A percentile compares a stretch with the other conserved stretches of the same genome.
phyloP scores from a whole-genome alignment of 352 stramenopile genomes.

The Plasmopara viticola region DNA sequence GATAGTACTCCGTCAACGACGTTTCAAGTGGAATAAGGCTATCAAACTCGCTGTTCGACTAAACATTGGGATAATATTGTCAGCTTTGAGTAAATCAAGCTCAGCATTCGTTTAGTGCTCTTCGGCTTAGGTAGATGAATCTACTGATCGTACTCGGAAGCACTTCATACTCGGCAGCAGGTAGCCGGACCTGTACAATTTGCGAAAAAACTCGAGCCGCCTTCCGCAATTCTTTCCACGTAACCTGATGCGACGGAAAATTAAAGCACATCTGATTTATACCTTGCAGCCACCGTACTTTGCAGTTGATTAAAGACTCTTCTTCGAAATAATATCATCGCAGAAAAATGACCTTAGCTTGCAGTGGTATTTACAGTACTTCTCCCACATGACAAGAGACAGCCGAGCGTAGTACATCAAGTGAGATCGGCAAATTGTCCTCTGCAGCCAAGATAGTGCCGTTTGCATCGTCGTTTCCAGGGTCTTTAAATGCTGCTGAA shows the following conservation, averaged over 20 bases:
- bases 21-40: slow-evolving; percentile 78
- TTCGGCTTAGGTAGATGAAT: slow-evolving; percentile 75
- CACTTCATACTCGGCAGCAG: slow-evolving; percentile 75
- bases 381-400: slow-evolving; percentile 80
- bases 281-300: slow-evolving; percentile 84
- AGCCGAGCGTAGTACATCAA: slow-evolving; percentile 46
- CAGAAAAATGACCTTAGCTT: slow-evolving; percentile 47
- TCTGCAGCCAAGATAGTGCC: slow-evolving; percentile 8
- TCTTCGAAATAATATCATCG: slow-evolving; percentile 64
- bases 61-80: slow-evolving; percentile 86
- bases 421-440: slow-evolving; percentile 36
- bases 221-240: slow-evolving; percentile 78
- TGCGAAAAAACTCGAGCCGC: slow-evolving; percentile 65
- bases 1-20: slow-evolving; percentile 69
- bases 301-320: slow-evolving; percentile 71
- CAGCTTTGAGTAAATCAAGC: slow-evolving; percentile 54
- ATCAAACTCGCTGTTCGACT: slow-evolving; percentile 80
- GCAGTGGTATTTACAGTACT: slow-evolving; percentile 57
- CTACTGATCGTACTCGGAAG: slow-evolving; percentile 60
- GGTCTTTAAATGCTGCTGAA: slow-evolving; percentile 40
- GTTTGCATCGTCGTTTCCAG: slow-evolving; percentile 21
- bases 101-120: slow-evolving; percentile 57
- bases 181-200: slow-evolving; percentile 40
- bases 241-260: slow-evolving; percentile 43
- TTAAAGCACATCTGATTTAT: slow-evolving; percentile 87